Evolutionary conservation across 2,329 filamentous ascomycete genomes (phyloP).

Genomic region (Dactylellina parvicollis): DNA sequence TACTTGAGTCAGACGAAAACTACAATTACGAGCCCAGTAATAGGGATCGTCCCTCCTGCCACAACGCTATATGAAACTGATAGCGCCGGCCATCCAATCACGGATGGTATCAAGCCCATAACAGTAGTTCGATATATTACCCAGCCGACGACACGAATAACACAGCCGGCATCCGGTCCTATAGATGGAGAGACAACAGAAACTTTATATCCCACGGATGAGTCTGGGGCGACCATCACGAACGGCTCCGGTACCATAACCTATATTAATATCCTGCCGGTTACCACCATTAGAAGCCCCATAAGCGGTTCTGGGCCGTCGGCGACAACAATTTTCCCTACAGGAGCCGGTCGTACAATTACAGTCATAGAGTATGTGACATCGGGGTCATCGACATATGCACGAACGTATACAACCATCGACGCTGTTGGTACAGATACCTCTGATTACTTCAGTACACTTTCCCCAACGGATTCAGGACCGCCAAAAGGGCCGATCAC

Average conservation of each 20-base stretch:
- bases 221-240: neutral
- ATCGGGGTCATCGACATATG: no score
- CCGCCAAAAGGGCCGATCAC: no score
- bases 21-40: neutral
- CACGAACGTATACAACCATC: no score
- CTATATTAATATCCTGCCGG: neutral
- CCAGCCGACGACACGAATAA: neutral
- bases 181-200: neutral
- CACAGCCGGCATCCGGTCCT: neutral
- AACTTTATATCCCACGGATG: neutral
- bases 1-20: neutral
- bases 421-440: no score
- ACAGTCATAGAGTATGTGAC: neutral
- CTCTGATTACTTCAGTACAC: no score
- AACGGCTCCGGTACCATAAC: neutral
- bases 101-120: neutral
- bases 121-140: neutral
- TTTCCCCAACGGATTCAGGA: no score
- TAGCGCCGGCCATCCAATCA: neutral
- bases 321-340: neutral
- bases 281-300: neutral
- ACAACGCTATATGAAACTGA: neutral
- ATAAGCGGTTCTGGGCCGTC: neutral
- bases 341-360: neutral
- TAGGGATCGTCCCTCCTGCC: neutral